Percentiles rank a stretch among this genome's conserved stretches.
phyloP scores from a whole-genome alignment of 2,329 filamentous ascomycete species.

The Aureobasidium sp. region DNA sequence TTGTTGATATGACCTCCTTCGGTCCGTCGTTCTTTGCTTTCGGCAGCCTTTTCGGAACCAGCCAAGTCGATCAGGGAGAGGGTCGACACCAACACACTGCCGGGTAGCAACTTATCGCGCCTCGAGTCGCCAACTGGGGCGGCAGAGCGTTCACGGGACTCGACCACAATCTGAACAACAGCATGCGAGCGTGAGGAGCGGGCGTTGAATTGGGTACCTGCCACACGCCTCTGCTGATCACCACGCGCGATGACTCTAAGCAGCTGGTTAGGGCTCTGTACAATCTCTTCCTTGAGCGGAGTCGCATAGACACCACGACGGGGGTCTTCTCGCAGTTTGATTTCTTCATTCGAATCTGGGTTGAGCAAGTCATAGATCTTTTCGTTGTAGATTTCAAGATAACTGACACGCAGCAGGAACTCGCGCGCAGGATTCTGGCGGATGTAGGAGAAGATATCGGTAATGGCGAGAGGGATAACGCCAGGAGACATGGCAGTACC shows the following conservation, averaged over 20 bases:
- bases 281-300: conserved; percentile 94
- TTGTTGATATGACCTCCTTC: conserved; percentile 99
- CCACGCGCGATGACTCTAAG: conserved; percentile 90
- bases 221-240: conserved; percentile 80
- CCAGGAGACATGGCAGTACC: conserved; percentile 91
- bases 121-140: conserved; percentile 48
- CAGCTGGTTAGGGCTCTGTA: conserved; percentile 93
- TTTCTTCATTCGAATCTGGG: conserved; percentile 70
- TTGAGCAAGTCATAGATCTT: conserved; percentile 90
- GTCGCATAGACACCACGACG: conserved; percentile 95
- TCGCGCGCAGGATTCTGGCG: conserved; percentile 91
- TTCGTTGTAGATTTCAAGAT: conserved; percentile 98
- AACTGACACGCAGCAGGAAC: conserved; percentile 91
- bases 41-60: conserved; percentile 90
- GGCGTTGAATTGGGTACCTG: conserved; percentile 94
- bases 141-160: conserved; percentile 80
- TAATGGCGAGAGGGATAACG: conserved; percentile 94
- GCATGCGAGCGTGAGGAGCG: conserved; percentile 96
- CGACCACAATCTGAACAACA: conserved; percentile 96
- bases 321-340: conserved; percentile 92
- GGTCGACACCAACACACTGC: conserved; percentile 90
- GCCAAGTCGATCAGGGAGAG: conserved; percentile 93
- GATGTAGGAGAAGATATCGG: conserved; percentile 98
- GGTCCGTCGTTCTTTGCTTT: conserved; percentile 84
- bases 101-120: conserved; percentile 55